Base-by-base conservation (phyloP, 805 yeast genomes). In the Torulaspora delbrueckii region DNA sequence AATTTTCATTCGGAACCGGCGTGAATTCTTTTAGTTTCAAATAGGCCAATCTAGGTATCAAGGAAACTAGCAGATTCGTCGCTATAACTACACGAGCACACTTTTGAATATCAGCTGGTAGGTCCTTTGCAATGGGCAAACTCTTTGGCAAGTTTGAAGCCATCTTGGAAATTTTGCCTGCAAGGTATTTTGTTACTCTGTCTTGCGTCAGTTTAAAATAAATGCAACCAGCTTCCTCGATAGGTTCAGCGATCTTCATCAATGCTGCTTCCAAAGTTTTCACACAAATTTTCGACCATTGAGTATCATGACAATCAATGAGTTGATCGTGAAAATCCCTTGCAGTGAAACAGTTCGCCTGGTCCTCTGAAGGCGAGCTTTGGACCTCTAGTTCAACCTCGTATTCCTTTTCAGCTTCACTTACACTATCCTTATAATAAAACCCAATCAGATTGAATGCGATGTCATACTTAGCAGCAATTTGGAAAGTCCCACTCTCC, bases 31-130 rank as follows among this genome's bases (percentile, higher is more conserved):
- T 38, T 26, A 62, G 36, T 47, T 49, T 23, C 45, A 53, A 26
- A 34, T 59, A 63, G 36, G 77, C 63, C 49, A 71, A 73, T 2
- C 77, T 72, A 2, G 78, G 72, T 5, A 81, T 48, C 24, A 81
- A 60, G 23, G 75, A 73, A 3, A 81, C 62, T 5, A 83, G 61
- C 43, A 72, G 62, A 43, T 68, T 69, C 12, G 64, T 58, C 14
- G 70, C 63, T 13, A 73, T 65, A 2, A 69, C 55, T 3, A 58
- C 49, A n/a, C 72, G 53, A 1, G 74, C 65, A 6, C 66, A 62
- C 2, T 50, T 53, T 2, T 76, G 70, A 2, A 69, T 68, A 10
- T 60, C 57, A 9, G 55, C 55, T 46, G 68, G 42, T 56, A 55
- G 40, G 50, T 62, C 36, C 50, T 48, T 27, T 53, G 73, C 58